Evolutionary conservation across 768 basidiomycete genomes (phyloP), one percentile per base, ranked within the genome.

Genomic region (Lactarius pseudohatsudake): DNA sequence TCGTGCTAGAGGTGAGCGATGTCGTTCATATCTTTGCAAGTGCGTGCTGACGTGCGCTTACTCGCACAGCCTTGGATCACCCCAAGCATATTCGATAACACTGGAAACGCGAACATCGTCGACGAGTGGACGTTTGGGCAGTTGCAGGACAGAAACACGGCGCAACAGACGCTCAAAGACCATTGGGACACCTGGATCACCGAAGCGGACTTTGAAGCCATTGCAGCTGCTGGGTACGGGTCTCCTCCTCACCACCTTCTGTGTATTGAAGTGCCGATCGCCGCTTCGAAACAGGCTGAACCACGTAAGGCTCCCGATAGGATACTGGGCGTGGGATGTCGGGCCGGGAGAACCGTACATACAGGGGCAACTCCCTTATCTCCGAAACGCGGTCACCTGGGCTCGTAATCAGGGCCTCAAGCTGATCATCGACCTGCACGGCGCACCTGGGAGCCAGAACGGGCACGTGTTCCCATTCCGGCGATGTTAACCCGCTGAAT

Each of bases 301-400:
- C 72, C 91, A 92, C 74, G 88, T 94, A 64, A 85, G 92, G 45
- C 71, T 94, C 38, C 92, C 92, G 20, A 91, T 96, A 57, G 94
- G 93, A 18, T 96, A 91, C 75, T 96, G 92, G 92, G 92, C 90
- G 2, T 93, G 89, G 72, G 91, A 95, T 66, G 86, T 93, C 54
- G 81, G 84, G 20, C 80, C 81, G n/a, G 91, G 91, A 11, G 89
- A 94, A 71, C 93, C 92, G 16, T 93, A 83, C 74, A 86, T 91
- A 65, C 84, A 86, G 75, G 91, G 91, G 15, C 91, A 92, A 74
- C 78, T 91, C 43, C 83, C 88, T 18, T 92, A 89, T 76, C 78
- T 93, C 28, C 71, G 80, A 68, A 83, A 86, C 47, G 91, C 90
- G 11, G 82, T 90, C 45, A 75, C 74, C 28, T 94, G 92, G 86